Conservation (phyloP, 768 basidiomycete species). For the Leucosporidium scottii region DNA sequence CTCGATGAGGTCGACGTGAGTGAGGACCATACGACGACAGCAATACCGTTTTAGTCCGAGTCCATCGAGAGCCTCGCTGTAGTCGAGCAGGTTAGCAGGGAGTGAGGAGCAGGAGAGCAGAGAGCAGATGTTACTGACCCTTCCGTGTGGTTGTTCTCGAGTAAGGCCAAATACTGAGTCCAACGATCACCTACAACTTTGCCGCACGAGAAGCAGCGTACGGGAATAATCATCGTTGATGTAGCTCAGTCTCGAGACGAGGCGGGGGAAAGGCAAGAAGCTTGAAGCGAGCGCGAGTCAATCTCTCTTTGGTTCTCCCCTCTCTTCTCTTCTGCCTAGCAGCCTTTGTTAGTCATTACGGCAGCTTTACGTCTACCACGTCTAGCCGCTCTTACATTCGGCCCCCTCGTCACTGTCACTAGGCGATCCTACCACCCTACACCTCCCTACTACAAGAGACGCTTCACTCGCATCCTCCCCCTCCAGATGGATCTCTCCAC, state of each 20-base stretch:
- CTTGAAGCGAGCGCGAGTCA: too few species aligned
- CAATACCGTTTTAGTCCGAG: slow-evolving; percentile 89
- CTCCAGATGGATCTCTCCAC: slow-evolving; percentile 18
- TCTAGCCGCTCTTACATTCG: too few species aligned
- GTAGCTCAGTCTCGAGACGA: too few species aligned
- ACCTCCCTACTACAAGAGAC: not conserved
- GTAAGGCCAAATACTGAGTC: slow-evolving; percentile 67
- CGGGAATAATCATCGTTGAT: slow-evolving; percentile 70
- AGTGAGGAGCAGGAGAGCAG: slow-evolving; percentile 7
- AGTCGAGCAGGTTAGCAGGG: not conserved
- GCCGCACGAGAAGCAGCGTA: slow-evolving; percentile 55
- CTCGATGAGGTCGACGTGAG: slow-evolving; percentile 95
- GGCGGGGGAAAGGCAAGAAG: too few species aligned
- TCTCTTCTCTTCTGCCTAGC: too few species aligned
- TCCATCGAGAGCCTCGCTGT: slow-evolving; percentile 80
- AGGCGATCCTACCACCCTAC: not conserved
- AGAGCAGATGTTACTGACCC: slow-evolving; percentile 54
- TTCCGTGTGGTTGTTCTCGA: slow-evolving; percentile 74
- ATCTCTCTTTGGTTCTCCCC: too few species aligned
- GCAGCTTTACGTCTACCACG: too few species aligned
- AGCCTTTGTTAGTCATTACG: too few species aligned
- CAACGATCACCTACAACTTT: slow-evolving; percentile 97
- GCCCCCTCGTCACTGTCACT: too few species aligned
- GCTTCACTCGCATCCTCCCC: slow-evolving; percentile 8
- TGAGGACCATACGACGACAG: slow-evolving; percentile 92